Conservation (phyloP, 2,329 filamentous ascomycete genomes). For the Purpureocillium takamizusanense region DNA sequence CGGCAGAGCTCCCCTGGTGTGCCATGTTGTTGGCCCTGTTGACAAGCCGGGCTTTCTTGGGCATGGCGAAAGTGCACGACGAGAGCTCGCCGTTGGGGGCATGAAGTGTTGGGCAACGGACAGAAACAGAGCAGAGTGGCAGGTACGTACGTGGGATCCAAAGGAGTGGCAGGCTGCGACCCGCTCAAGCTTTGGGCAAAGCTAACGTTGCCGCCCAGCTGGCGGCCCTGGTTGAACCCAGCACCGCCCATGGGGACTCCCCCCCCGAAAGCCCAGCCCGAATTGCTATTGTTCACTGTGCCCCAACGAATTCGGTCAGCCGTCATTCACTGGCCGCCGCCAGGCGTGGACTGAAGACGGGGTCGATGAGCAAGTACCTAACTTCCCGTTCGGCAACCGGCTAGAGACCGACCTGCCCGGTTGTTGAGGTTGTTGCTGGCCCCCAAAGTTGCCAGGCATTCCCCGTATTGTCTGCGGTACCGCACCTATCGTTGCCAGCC, state of each 20-base stretch:
- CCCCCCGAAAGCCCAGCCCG: constrained; percentile 55
- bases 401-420: constrained; percentile 43
- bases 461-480: constrained; percentile 54
- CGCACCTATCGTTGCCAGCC: constrained; percentile 33
- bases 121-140: constrained; percentile 4
- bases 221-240: constrained; percentile 41
- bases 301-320: constrained; percentile 7
- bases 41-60: constrained; percentile 7
- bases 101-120: not conserved
- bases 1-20: constrained; percentile 1
- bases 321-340: constrained; percentile 1
- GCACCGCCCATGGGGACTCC: constrained; percentile 51
- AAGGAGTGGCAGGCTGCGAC: constrained; percentile 51
- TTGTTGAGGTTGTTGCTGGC: constrained; percentile 49
- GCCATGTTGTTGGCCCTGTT: constrained; percentile 7
- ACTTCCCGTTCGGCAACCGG: constrained; percentile 56
- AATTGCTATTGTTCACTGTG: constrained; percentile 40
- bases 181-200: constrained; percentile 58
- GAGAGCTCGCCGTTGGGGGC: not conserved
- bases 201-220: constrained; percentile 51
- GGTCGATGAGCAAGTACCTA: constrained; percentile 35
- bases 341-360: not conserved
- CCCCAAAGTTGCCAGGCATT: constrained; percentile 51
- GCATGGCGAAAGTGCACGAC: constrained; percentile 3
- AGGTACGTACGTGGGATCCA: constrained; percentile 56